Conservation (phyloP, 2,329 filamentous ascomycete genomes). For the Hawksworthiomyces lignivorus region DNA sequence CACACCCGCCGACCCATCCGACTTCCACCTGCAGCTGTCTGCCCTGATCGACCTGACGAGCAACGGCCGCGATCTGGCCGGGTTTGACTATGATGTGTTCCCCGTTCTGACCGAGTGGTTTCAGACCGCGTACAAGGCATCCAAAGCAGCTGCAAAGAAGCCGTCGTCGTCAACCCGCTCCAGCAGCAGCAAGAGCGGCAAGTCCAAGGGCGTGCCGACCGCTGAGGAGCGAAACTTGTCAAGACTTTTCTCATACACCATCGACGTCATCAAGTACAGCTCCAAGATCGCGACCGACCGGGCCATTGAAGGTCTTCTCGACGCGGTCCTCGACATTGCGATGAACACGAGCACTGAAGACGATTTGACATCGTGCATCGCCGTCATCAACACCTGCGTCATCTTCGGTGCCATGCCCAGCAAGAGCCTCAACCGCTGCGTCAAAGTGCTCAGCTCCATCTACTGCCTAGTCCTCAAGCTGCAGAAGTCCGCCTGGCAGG, state of each 20-base stretch:
- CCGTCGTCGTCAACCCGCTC: constrained; percentile 16
- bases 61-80: constrained; percentile 53
- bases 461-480: constrained; percentile 57
- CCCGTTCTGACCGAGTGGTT: constrained; percentile 57
- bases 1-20: constrained; percentile 47
- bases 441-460: constrained; percentile 65
- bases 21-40: constrained; percentile 59
- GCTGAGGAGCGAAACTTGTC: constrained; percentile 56
- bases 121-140: constrained; percentile 42
- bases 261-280: constrained; percentile 68
- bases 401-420: constrained; percentile 64
- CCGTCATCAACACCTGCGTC: constrained; percentile 61
- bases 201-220: constrained; percentile 32
- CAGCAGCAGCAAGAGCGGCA: constrained; percentile 29
- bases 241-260: constrained; percentile 57
- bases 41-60: constrained; percentile 55
- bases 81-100: constrained; percentile 61
- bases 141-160: constrained; percentile 28
- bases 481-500: constrained; percentile 60
- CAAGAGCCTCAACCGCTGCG: constrained; percentile 54
- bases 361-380: constrained; percentile 60
- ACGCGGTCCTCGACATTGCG: constrained; percentile 58
- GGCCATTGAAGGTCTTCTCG: constrained; percentile 54
- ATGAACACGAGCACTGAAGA: constrained; percentile 55
- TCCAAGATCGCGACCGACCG: constrained; percentile 59